Conservation (phyloP, 129 eudicot species). For the Artemisia argyi region DNA sequence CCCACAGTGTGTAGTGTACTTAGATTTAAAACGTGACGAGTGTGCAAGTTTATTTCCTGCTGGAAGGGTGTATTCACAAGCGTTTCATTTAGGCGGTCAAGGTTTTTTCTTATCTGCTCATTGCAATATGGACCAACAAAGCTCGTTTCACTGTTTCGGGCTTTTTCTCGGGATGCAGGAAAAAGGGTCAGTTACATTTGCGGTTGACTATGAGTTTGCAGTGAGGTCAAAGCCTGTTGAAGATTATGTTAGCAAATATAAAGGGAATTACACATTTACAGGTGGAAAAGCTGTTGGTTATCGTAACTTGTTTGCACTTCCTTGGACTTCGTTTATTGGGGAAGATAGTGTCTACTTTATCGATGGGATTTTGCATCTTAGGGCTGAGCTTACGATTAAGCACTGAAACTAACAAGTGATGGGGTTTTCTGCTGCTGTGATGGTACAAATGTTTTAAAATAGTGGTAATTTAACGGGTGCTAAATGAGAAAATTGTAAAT, state of each 20-base stretch:
- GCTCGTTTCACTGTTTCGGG: constrained; percentile 68
- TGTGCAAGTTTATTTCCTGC: constrained; percentile 57
- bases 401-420: constrained; percentile 31
- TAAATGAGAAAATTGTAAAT: constrained; percentile 18
- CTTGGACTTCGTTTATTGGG: constrained; percentile 66
- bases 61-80: constrained; percentile 67
- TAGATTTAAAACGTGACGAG: constrained; percentile 71
- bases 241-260: constrained; percentile 60
- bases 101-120: constrained; percentile 86
- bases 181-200: constrained; percentile 53
- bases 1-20: constrained; percentile 71
- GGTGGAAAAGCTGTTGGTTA: constrained; percentile 93
- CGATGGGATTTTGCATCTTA: constrained; percentile 60
- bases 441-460: constrained; percentile 9
- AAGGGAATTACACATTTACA: constrained; percentile 56
- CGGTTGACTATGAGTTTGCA: constrained; percentile 87
- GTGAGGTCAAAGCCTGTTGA: constrained; percentile 52
- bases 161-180: constrained; percentile 84
- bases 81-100: constrained; percentile 80
- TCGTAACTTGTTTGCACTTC: constrained; percentile 60
- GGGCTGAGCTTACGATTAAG: constrained; percentile 61
- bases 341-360: constrained; percentile 69
- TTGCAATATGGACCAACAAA: constrained; percentile 76
- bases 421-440: constrained; percentile 9
- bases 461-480: constrained; percentile 25